Evolutionary conservation across 2,329 filamentous ascomycete genomes (phyloP).

Genomic region (Orbilia quercus): DNA sequence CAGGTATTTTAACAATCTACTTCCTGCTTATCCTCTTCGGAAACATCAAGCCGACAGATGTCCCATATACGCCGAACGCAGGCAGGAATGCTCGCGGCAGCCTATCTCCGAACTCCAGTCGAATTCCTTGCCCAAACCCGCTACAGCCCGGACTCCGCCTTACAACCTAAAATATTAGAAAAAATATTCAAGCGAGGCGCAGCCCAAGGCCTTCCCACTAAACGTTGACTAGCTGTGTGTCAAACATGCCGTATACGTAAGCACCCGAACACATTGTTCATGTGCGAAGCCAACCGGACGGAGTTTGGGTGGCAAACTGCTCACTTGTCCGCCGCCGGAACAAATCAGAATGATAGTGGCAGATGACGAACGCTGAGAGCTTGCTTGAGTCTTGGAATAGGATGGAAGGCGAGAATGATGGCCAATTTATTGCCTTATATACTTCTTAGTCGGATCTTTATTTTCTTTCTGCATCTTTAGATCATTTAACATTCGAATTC

Average conservation of each 20-base stretch:
- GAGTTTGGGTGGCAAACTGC: conserved; percentile 25
- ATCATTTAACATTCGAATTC: too few relatives aligned
- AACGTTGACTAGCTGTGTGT: background rate
- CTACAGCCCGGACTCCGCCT: conserved; percentile 29
- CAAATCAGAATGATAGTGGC: conserved; percentile 40
- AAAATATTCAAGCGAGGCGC: conserved; percentile 21
- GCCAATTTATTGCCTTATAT: conserved; percentile 14
- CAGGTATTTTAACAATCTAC: background rate
- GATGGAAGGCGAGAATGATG: too few relatives aligned
- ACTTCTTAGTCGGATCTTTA: background rate
- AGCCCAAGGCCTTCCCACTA: conserved; percentile 4
- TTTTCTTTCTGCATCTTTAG: too few relatives aligned
- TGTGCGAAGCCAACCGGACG: conserved; percentile 5
- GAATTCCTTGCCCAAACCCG: conserved; percentile 1
- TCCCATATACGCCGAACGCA: background rate
- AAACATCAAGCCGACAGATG: background rate
- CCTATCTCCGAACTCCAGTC: background rate
- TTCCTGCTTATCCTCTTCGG: too few relatives aligned
- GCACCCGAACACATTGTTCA: conserved; percentile 11
- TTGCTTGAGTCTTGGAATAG: conserved; percentile 2
- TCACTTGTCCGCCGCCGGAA: conserved; percentile 2
- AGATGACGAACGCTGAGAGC: conserved; percentile 42
- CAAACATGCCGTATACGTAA: conserved; percentile 46
- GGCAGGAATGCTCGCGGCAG: background rate
- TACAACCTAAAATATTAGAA: too few relatives aligned